Percentiles rank a stretch among this genome's conserved stretches.
Evolutionary conservation across 176 grass and related monocot species (phyloP).

Genomic region (Cenchrus fungigraminus): DNA sequence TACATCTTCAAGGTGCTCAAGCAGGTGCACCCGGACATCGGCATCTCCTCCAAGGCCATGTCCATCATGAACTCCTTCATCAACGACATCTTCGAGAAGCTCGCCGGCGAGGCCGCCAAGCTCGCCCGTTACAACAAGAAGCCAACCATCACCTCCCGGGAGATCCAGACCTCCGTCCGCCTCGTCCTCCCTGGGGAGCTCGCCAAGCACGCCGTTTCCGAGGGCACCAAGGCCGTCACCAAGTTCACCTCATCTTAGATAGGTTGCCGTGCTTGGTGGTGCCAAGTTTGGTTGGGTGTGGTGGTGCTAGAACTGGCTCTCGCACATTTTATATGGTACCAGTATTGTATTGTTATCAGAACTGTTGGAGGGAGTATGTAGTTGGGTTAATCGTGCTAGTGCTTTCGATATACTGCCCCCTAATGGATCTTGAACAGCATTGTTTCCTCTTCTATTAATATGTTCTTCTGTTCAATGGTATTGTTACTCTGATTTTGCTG

Average conservation of each 20-base stretch:
- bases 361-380: too few relatives aligned
- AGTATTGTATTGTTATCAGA: too few relatives aligned
- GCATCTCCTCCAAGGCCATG: slow-evolving; percentile 56
- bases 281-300: too few relatives aligned
- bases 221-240: slow-evolving; percentile 45
- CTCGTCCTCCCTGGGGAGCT: slow-evolving; percentile 49
- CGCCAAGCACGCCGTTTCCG: slow-evolving; percentile 46
- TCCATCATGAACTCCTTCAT: slow-evolving; percentile 71
- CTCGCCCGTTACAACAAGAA: slow-evolving; percentile 59
- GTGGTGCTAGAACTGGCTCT: too few relatives aligned
- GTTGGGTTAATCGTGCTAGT: too few relatives aligned
- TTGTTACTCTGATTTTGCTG: too few relatives aligned
- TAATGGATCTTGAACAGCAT: too few relatives aligned
- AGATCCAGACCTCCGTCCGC: slow-evolving; percentile 50
- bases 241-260: slow-evolving; percentile 44
- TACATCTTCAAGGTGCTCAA: slow-evolving; percentile 48
- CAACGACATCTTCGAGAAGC: slow-evolving; percentile 76
- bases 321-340: too few relatives aligned
- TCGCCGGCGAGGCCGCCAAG: slow-evolving; percentile 39
- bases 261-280: not conserved
- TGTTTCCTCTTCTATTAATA: too few relatives aligned
- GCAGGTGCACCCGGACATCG: slow-evolving; percentile 42
- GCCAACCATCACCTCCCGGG: slow-evolving; percentile 52
- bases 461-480: too few relatives aligned
- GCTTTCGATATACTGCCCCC: too few relatives aligned